Conservation (phyloP, 306 rosid species). For the Cicer chorassanicum region DNA sequence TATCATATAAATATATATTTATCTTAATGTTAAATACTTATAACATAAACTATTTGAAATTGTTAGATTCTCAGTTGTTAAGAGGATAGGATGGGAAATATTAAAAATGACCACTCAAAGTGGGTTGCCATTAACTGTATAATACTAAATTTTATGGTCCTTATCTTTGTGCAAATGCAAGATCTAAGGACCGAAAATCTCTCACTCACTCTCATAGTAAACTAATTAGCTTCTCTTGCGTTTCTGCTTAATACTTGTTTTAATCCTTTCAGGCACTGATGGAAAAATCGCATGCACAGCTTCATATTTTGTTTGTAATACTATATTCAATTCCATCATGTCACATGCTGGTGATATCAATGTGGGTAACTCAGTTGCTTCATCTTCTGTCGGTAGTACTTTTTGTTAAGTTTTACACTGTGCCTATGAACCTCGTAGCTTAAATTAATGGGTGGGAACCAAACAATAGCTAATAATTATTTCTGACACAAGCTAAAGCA, state of each 20-base stretch:
- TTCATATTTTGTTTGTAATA: conserved; percentile 77
- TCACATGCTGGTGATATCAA: conserved; percentile 73
- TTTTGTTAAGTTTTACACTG: conserved; percentile 27
- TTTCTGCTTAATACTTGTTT: conserved; percentile 41
- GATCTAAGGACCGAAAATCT: conserved; percentile 11
- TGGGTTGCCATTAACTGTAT: too few species aligned
- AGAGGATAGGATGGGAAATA: too few species aligned
- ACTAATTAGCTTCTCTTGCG: conserved; percentile 2
- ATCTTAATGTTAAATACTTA: neutral
- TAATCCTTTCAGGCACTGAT: conserved; percentile 73
- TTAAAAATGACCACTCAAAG: too few species aligned
- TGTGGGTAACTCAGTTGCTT: conserved; percentile 56
- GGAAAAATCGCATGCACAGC: conserved; percentile 82
- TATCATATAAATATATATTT: conserved; percentile 3
- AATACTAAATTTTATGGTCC: conserved; percentile 9
- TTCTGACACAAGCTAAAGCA: conserved; percentile 6
- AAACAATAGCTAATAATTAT: conserved; percentile 26
- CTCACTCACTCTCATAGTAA: neutral
- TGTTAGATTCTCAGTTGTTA: too few species aligned
- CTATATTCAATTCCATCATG: conserved; percentile 79
- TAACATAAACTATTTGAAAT: conserved; percentile 3
- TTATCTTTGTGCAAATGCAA: conserved; percentile 1
- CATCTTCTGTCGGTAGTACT: conserved; percentile 38
- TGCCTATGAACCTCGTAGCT: conserved; percentile 19
- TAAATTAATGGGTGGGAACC: neutral